Percentiles rank a stretch among this genome's conserved stretches.
phyloP scores from a whole-genome alignment of 768 basidiomycete genomes.

The Ramaria rubella region DNA sequence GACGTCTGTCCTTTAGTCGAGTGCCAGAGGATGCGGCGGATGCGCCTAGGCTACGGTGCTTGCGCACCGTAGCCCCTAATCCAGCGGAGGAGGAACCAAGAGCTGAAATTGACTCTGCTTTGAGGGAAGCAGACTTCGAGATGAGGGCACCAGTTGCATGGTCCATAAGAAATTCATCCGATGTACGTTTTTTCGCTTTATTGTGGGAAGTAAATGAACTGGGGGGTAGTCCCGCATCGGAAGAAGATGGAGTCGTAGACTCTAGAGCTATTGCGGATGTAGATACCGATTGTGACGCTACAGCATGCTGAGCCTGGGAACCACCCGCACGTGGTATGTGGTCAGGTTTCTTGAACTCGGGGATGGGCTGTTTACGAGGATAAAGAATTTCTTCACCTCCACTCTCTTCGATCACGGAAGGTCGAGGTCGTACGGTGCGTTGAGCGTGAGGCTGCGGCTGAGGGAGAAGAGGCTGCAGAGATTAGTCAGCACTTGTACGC shows the following conservation, averaged over 20 bases:
- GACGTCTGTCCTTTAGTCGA: slow-evolving; percentile 9
- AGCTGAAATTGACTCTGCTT: slow-evolving; percentile 13
- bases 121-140: slow-evolving; percentile 40
- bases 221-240: slow-evolving; percentile 43
- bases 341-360: slow-evolving; percentile 13
- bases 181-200: slow-evolving; percentile 66
- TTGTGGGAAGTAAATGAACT: slow-evolving; percentile 55
- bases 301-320: slow-evolving; percentile 24
- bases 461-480: slow-evolving; percentile 43
- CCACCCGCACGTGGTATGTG: slow-evolving; percentile 4
- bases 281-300: slow-evolving; percentile 19
- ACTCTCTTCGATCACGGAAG: slow-evolving; percentile 75
- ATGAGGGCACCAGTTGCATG: slow-evolving; percentile 50
- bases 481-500: neutral
- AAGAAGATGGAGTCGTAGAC: slow-evolving; percentile 26
- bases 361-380: slow-evolving; percentile 49
- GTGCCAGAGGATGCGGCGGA: neutral
- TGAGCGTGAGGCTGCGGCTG: neutral
- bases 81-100: slow-evolving; percentile 28
- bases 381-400: slow-evolving; percentile 89
- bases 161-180: slow-evolving; percentile 79
- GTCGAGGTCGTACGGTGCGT: slow-evolving; percentile 23
- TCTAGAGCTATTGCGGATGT: slow-evolving; percentile 25
- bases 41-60: slow-evolving; percentile 64
- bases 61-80: slow-evolving; percentile 48